A percentile compares a stretch with the other conserved stretches of the same genome.
Evolutionary conservation across 768 basidiomycete genomes (phyloP).

Genomic region (Coprinopsis marcescibilis): DNA sequence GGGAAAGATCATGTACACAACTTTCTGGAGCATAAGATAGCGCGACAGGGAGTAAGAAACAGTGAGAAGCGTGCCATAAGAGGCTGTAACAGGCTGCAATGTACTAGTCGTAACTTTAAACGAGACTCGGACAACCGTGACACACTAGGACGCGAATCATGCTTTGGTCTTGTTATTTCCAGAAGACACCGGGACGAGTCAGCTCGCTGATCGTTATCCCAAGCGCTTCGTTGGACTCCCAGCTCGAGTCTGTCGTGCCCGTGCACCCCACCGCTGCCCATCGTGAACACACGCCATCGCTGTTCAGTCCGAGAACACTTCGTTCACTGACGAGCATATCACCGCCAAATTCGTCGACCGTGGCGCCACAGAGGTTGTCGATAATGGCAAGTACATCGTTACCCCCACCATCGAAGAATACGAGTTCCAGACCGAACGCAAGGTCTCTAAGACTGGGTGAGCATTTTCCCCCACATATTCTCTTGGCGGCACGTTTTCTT

Average conservation of each 20-base stretch:
- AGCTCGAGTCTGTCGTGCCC: slow-evolving; percentile 61
- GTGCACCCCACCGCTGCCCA: slow-evolving; percentile 85
- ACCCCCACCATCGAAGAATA: slow-evolving; percentile 75
- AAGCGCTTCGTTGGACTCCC: no score
- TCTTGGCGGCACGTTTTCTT: slow-evolving; percentile 11
- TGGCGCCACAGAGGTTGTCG: slow-evolving; percentile 61
- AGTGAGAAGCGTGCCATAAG: no score
- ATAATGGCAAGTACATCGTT: slow-evolving; percentile 71
- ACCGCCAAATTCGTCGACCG: slow-evolving; percentile 79
- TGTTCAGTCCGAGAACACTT: slow-evolving; percentile 76
- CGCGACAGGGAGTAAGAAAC: no score
- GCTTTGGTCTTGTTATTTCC: no score
- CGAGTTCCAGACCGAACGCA: slow-evolving; percentile 87
- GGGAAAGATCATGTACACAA: no score
- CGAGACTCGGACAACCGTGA: no score
- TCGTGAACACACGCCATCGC: slow-evolving; percentile 68
- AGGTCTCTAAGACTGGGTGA: slow-evolving; percentile 89
- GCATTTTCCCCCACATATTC: slow-evolving; percentile 23
- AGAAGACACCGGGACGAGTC: no score
- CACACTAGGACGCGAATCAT: no score
- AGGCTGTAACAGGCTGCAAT: no score
- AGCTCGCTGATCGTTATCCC: no score
- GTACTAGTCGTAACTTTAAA: no score
- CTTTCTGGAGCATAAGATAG: no score
- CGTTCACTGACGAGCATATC: slow-evolving; percentile 79